Percentiles rank a stretch among this genome's conserved stretches.
phyloP scores from a whole-genome alignment of 1,284 basidiomycete genomes.

The Somion occarium region DNA sequence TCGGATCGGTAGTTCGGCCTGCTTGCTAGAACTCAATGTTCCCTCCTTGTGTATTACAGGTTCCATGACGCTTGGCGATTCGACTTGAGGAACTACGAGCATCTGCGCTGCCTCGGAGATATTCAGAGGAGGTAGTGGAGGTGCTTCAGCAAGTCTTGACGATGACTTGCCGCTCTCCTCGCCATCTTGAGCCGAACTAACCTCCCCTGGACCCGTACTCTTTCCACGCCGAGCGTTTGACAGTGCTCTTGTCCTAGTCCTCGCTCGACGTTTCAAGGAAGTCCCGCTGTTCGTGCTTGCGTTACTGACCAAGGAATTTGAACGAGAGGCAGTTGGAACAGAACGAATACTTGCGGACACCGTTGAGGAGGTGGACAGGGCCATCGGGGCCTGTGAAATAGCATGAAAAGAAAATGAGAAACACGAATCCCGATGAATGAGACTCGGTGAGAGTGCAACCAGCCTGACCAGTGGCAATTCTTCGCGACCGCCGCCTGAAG shows the following conservation, averaged over 20 bases:
- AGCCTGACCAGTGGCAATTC: neutral
- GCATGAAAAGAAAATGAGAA: slow-evolving; percentile 23
- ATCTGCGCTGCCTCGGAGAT: neutral
- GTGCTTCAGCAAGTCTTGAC: slow-evolving; percentile 15
- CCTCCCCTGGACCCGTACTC: slow-evolving; percentile 14
- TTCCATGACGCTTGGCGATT: neutral
- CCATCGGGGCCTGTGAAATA: slow-evolving; percentile 24
- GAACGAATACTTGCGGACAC: slow-evolving; percentile 13
- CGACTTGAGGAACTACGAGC: neutral
- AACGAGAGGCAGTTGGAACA: slow-evolving; percentile 27
- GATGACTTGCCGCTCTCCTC: slow-evolving; percentile 13
- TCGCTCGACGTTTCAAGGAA: slow-evolving; percentile 29
- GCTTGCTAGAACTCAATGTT: no score
- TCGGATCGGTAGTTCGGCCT: no score
- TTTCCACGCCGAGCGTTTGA: slow-evolving; percentile 17
- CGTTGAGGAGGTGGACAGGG: slow-evolving; percentile 22
- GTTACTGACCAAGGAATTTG: slow-evolving; percentile 39
- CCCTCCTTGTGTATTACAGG: no score
- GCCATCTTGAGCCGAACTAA: slow-evolving; percentile 10
- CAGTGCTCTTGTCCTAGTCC: slow-evolving; percentile 27
- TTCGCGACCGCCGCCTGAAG: neutral
- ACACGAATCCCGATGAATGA: slow-evolving; percentile 4
- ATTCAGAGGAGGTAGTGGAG: slow-evolving; percentile 16
- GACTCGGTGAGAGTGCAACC: neutral
- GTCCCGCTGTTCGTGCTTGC: slow-evolving; percentile 23